Evolutionary conservation across 306 rosid genomes (phyloP), one percentile per base, ranked within the genome.

Genomic region (Ceratonia siliqua): DNA sequence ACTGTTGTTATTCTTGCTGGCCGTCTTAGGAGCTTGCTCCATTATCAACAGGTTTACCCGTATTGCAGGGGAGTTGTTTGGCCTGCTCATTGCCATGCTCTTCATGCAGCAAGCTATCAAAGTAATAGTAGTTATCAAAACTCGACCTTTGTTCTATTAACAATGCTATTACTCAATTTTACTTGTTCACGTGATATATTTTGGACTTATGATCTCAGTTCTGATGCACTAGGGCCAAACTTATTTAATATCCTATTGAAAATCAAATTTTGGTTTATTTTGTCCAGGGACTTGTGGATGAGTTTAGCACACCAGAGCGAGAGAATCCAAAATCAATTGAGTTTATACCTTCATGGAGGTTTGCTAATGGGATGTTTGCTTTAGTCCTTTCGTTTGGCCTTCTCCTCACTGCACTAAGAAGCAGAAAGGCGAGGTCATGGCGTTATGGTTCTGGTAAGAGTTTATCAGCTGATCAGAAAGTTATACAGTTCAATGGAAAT

Each of bases 291-390:
- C 79, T 94, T 0, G 97, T 94, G 64, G 91, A 94, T 39, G 98
- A 94, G 68, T 94, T 94, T 73, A 85, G 90, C 75, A 73, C 79
- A 33, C 98, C 98, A 8, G 13, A 57, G 33, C 75, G 98, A 68
- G 87, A 82, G 72, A 76, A 94, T 72, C 33, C 82, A 5, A 87
- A 66, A 30, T 52, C 62, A 65, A 20, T 25, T 0, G 78, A 88
- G 79, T 86, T 93, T 42, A 2, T 79, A 62, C 94, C 94, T 50
- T 89, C 98, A 15, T 94, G 98, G 98, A 88, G 98, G 80, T 94
- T 94, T 53, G 80, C 96, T 35, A 94, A 94, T 69, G 98, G 98
- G 38, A 94, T 91, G 98, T 94, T 94, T 84, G 98, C 98, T 77
- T 54, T 94, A 81, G 97, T 94, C 54, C 90, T 94, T 56, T 94